A percentile compares a stretch with the other conserved stretches of the same genome.
Evolutionary conservation across 2,329 filamentous ascomycete species (phyloP).

Genomic region (Fusarium clavum): DNA sequence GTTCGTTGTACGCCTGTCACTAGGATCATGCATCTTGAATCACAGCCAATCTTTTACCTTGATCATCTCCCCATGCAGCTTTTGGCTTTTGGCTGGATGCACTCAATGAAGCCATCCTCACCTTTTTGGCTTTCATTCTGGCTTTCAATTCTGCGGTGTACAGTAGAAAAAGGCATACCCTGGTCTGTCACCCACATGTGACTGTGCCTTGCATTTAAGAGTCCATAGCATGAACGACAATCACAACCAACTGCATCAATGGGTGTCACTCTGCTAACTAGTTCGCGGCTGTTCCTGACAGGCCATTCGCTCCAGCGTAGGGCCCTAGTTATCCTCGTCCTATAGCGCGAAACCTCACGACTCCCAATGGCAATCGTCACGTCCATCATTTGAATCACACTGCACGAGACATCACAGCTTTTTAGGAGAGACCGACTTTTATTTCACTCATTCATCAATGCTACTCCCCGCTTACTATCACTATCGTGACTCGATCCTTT

Average conservation of each 20-base stretch:
- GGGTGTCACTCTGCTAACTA: slow-evolving; percentile 21
- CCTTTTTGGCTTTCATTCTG: not conserved
- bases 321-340: slow-evolving; percentile 18
- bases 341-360: slow-evolving; percentile 38
- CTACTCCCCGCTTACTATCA: slow-evolving; percentile 8
- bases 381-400: slow-evolving; percentile 40
- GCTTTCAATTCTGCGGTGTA: slow-evolving; percentile 18
- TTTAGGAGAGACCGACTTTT: slow-evolving; percentile 21
- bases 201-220: slow-evolving; percentile 36
- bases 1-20: slow-evolving; percentile 29
- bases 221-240: slow-evolving; percentile 23
- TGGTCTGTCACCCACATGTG: slow-evolving; percentile 26
- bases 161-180: slow-evolving; percentile 7
- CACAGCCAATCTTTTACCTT: slow-evolving; percentile 37
- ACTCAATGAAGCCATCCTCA: slow-evolving; percentile 20
- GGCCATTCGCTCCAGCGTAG: slow-evolving; percentile 24
- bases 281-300: slow-evolving; percentile 36
- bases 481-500: slow-evolving; percentile 33
- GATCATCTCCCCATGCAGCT: slow-evolving; percentile 22
- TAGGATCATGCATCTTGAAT: slow-evolving; percentile 26
- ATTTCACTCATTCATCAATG: slow-evolving; percentile 19
- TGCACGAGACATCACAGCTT: slow-evolving; percentile 44
- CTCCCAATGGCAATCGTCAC: slow-evolving; percentile 43
- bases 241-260: slow-evolving; percentile 12
- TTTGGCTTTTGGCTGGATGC: slow-evolving; percentile 27